Evolutionary conservation across 2,329 filamentous ascomycete species (phyloP), one percentile per base, ranked within the genome.

Genomic region (Nothophaeocryptopus gaeumannii): DNA sequence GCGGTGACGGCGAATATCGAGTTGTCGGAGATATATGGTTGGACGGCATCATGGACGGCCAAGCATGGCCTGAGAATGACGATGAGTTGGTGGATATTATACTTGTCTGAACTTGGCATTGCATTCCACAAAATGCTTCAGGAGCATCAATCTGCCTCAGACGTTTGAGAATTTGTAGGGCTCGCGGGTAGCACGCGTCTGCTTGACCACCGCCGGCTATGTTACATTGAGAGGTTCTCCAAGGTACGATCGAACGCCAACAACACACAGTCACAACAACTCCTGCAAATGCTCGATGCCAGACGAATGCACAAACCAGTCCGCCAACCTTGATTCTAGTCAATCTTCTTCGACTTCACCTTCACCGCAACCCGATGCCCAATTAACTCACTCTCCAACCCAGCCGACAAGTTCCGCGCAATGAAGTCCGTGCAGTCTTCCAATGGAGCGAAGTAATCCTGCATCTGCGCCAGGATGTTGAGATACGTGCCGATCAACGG

Each of bases 401-500:
- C 49, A 29, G 30, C 15, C 15, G 36, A 12, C 14, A 51, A 30
- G 34, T 51, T 43, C 5, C 13, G 15, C n/a, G 49, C 49, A 20
- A 51, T 51, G 14, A 51, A 42, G 31, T 51, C 49, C 10, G 38
- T 35, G 32, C 37, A 41, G 33, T 51, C 49, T 32, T 51, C 49
- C 2, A 47, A 31, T n/a, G 49, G 44, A 29, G 43, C 15, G 26
- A 47, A 51, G 34, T 51, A 51, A 9, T 42, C n/a, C 39, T 47
- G 49, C 14, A 37, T 31, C 30, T 51, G 49, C 12, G 37, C 31
- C 30, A 43, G 2, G 8, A 47, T 37, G 30, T 51, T 51, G 2
- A 51, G 44, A 30, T 41, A 38, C 26, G 49, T 42, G 1, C 49
- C 49, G 8, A 51, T 8, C 20, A 51, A 7, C 5, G 49, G 49